Percentiles rank a stretch among this genome's conserved stretches.
These are phyloP conservation scores for Micractinium sp. DNA, from an alignment of 139 green algal genomes.

Conservation along the genomic window DNA sequence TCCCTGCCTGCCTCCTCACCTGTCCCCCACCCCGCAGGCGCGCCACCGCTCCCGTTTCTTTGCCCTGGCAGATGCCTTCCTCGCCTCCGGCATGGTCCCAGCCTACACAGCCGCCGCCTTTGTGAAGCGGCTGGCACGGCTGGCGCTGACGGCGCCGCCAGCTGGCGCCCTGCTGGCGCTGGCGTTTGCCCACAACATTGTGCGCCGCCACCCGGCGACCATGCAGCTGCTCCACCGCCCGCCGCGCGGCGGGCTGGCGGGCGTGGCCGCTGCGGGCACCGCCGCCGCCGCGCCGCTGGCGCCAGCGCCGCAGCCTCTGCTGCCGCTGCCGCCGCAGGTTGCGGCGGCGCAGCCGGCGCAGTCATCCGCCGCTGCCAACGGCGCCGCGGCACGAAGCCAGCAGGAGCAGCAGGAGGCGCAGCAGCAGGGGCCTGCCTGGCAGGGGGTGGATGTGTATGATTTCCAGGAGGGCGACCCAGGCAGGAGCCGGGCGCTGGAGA, in stretches of 20 bases:
- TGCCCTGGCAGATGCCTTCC: slow-evolving; percentile 89
- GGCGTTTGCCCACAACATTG: slow-evolving; percentile 95
- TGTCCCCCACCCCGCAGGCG: slow-evolving; percentile 35
- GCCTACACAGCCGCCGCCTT: slow-evolving; percentile 96
- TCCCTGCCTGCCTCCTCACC: background rate
- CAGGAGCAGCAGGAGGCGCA: background rate
- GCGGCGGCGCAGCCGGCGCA: background rate
- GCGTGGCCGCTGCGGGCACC: slow-evolving; percentile 5
- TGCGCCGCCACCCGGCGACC: slow-evolving; percentile 91
- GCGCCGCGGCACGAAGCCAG: background rate
- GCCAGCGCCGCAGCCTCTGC: background rate
- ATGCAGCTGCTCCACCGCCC: slow-evolving; percentile 85
- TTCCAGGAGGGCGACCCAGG: slow-evolving; percentile 69
- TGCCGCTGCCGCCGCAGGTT: background rate
- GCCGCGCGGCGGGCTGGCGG: slow-evolving; percentile 15
- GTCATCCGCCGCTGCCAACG: background rate
- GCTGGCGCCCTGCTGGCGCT: slow-evolving; percentile 79
- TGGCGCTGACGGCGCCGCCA: slow-evolving; percentile 54
- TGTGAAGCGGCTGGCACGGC: slow-evolving; percentile 88
- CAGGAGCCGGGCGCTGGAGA: slow-evolving; percentile 83
- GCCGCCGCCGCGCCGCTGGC: background rate
- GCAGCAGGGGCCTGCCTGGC: slow-evolving; percentile 25
- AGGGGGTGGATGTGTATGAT: slow-evolving; percentile 69
- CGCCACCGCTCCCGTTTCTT: slow-evolving; percentile 84
- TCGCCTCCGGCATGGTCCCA: slow-evolving; percentile 89